Percentiles rank a stretch among this genome's conserved stretches.
These are phyloP conservation scores for Gyrodon lividus DNA, from an alignment of 768 basidiomycete species.

Conservation along the genomic window DNA sequence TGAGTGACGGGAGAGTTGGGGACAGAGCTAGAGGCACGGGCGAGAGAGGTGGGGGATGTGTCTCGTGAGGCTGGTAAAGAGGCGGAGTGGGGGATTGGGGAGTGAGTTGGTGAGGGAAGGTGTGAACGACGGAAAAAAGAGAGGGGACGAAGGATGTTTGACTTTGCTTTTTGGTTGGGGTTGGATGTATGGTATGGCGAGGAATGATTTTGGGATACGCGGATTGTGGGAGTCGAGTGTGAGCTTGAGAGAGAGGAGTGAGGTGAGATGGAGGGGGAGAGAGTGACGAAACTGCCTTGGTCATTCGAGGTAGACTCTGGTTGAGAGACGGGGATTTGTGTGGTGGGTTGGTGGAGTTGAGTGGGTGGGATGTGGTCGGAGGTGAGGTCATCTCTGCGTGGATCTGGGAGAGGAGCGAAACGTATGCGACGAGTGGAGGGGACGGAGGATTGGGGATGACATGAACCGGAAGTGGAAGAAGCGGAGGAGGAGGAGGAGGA, in stretches of 20 bases:
- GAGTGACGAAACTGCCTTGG: slow-evolving; percentile 7
- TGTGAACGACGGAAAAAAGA: slow-evolving; percentile 18
- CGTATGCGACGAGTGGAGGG: slow-evolving; percentile 47
- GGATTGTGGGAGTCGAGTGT: slow-evolving; percentile 22
- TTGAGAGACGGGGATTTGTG: neutral
- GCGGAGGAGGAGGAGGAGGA: slow-evolving; percentile 6
- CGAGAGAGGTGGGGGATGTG: slow-evolving; percentile 16
- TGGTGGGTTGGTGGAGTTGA: slow-evolving; percentile 18
- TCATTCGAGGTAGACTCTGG: neutral
- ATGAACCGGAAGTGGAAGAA: slow-evolving; percentile 21
- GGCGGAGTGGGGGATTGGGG: slow-evolving; percentile 7
- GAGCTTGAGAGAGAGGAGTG: slow-evolving; percentile 19
- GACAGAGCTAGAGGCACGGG: slow-evolving; percentile 10
- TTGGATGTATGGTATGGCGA: no score
- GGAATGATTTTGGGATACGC: slow-evolving; percentile 4
- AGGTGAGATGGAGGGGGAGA: slow-evolving; percentile 21
- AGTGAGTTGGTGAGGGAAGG: slow-evolving; percentile 8
- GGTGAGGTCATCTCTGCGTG: slow-evolving; percentile 49
- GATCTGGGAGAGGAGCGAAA: slow-evolving; percentile 85
- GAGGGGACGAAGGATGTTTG: slow-evolving; percentile 22
- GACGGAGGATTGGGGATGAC: slow-evolving; percentile 13
- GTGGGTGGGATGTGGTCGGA: slow-evolving; percentile 34
- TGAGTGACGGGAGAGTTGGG: slow-evolving; percentile 15
- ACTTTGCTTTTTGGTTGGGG: slow-evolving; percentile 10
- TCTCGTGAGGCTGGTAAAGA: slow-evolving; percentile 14